Base-by-base conservation (phyloP, 164 flowering plant species). In the Annona cherimola region DNA sequence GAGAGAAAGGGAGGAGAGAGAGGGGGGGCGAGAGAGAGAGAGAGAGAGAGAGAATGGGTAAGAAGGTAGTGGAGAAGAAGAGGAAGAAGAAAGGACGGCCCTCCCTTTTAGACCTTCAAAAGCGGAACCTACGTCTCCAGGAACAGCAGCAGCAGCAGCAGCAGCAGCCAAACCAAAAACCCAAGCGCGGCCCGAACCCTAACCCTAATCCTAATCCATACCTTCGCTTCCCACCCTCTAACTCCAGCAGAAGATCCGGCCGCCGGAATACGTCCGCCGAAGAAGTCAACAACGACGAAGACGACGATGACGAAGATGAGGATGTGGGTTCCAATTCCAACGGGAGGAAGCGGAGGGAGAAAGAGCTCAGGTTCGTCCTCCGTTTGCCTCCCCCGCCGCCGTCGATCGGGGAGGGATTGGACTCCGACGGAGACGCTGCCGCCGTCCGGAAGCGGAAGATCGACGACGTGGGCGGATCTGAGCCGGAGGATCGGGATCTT, bases 11-110 rank as follows among this genome's bases (percentile, higher is more conserved):
- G 66, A 63, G 63, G 26, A 20, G 55, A 70, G 69, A 67, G 57
- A 11, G 63, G 19, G 14, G 46, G 75, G 70, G 70, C 62, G 76
- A 71, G 69, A 69, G 74, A 67, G 73, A 63, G 75, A 74, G 72
- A 61, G 71, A 66, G 55, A 50, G 57, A 50, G 57, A 50, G 57
- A 50, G 35, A 26, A 57, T 57, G 68, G 69, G 45, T 2, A 45
- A n/a, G 35, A 19, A 45, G 59, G 60, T 18, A 67, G 55, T 19
- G 71, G 66, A 73, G 71, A 44, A 67, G 86, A 86, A 75, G 85
- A 86, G 79, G 93, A 90, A 85, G 88, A 91, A 88, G 82, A 89
- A 89, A 86, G 98, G 96, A 54, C 87, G 98, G 0, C 98, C 98
- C 19, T 86, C 94, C 66, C 87, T 89, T 7, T 44, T 84, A 14